phyloP scores from a whole-genome alignment of 768 basidiomycete species.

The Pleurotus sapidus region DNA sequence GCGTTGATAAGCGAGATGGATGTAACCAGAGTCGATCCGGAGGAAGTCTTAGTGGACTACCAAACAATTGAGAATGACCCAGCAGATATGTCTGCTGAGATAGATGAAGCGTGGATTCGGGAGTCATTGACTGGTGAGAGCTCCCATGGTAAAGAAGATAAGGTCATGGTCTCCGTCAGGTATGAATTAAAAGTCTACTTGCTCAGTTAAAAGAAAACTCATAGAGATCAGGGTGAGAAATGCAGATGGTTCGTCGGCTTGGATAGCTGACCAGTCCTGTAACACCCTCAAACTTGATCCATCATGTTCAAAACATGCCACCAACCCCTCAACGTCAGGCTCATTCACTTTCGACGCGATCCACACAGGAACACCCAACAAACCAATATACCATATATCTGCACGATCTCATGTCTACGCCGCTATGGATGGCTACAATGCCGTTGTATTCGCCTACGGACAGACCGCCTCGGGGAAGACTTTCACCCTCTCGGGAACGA shows the following conservation, averaged over 20 bases:
- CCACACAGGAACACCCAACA: conserved; percentile 77
- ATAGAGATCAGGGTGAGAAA: conserved; percentile 56
- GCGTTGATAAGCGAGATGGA: conserved; percentile 67
- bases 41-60: conserved; percentile 75
- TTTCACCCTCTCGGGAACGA: conserved; percentile 64
- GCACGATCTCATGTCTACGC: conserved; percentile 81
- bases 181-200: conserved; percentile 20
- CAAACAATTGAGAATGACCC: conserved; percentile 58
- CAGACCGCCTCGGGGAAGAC: conserved; percentile 78
- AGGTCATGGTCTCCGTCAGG: conserved; percentile 86
- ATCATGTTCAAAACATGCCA: conserved; percentile 44
- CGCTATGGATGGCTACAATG: conserved; percentile 96
- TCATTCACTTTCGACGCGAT: conserved; percentile 72
- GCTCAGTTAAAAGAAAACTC: no score
- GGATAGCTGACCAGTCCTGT: conserved; percentile 33
- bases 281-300: conserved; percentile 63
- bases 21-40: conserved; percentile 67
- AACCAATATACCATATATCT: conserved; percentile 72
- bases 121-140: conserved; percentile 20
- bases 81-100: conserved; percentile 63
- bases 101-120: conserved; percentile 55
- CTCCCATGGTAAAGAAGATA: conserved; percentile 69
- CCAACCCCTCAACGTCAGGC: conserved; percentile 24
- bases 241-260: conserved; percentile 47
- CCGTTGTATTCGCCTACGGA: conserved; percentile 92